Conservation (phyloP, 2,329 filamentous ascomycete species). For the Fusarium sp. region DNA sequence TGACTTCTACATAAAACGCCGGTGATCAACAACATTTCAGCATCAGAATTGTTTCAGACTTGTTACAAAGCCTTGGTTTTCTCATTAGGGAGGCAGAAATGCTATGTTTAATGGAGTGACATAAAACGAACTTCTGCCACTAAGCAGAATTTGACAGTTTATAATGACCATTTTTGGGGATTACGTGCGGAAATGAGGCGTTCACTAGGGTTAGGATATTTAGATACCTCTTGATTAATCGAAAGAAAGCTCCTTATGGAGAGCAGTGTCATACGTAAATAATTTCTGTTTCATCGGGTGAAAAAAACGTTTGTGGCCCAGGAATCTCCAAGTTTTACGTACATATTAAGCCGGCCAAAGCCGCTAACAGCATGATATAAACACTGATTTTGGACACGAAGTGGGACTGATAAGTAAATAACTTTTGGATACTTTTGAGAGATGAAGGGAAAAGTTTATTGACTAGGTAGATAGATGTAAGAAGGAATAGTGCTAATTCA, state of each 20-base stretch:
- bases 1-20: neutral
- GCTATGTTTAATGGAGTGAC: neutral
- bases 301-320: neutral
- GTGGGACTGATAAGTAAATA: neutral
- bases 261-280: neutral
- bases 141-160: neutral
- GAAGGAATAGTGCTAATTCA: neutral
- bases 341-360: slow-evolving; percentile 10
- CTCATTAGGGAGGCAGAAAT: neutral
- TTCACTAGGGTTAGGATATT: neutral
- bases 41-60: neutral
- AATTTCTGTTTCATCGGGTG: neutral
- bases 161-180: neutral
- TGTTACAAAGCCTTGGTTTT: neutral
- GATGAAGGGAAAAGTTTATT: neutral
- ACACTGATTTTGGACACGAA: neutral
- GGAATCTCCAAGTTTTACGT: neutral
- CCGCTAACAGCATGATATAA: neutral
- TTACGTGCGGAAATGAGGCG: neutral
- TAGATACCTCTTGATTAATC: neutral
- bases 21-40: neutral
- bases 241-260: neutral
- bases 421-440: neutral
- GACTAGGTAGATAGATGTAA: neutral
- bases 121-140: neutral